Conservation (phyloP, 768 basidiomycete species). For the Mycena olivaceomarginata region DNA sequence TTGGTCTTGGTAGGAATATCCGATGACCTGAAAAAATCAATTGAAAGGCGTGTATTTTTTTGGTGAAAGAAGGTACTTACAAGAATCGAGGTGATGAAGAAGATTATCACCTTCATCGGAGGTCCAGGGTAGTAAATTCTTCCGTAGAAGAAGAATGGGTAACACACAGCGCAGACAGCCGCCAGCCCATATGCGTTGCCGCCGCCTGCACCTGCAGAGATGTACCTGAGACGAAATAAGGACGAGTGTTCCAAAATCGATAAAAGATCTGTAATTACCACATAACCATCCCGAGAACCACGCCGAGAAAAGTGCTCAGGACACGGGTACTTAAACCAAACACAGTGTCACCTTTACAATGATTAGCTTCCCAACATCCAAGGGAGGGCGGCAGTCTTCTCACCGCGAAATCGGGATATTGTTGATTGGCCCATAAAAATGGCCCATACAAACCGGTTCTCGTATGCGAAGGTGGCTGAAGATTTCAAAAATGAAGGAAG, state of each 20-base stretch:
- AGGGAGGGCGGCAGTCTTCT: background rate
- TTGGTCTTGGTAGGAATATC: slow-evolving; percentile 83
- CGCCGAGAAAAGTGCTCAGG: slow-evolving; percentile 79
- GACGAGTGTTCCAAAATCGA: background rate
- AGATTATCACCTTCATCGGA: slow-evolving; percentile 83
- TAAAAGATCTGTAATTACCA: slow-evolving; percentile 68
- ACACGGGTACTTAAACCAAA: slow-evolving; percentile 80
- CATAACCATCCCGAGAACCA: slow-evolving; percentile 76
- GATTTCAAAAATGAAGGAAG: slow-evolving; percentile 75
- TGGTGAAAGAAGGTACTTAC: slow-evolving; percentile 59
- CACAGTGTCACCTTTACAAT: slow-evolving; percentile 75
- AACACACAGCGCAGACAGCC: slow-evolving; percentile 79
- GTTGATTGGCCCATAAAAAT: slow-evolving; percentile 89
- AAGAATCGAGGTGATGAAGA: slow-evolving; percentile 77
- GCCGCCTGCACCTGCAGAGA: slow-evolving; percentile 74
- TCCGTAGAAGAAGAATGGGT: slow-evolving; percentile 84
- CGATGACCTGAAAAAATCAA: slow-evolving; percentile 69
- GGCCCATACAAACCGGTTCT: slow-evolving; percentile 82
- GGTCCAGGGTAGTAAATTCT: slow-evolving; percentile 84
- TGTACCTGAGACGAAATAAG: slow-evolving; percentile 69
- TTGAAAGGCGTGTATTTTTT: background rate
- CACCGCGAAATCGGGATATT: slow-evolving; percentile 74
- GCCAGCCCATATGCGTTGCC: slow-evolving; percentile 85
- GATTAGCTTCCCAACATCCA: background rate
- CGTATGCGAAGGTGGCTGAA: slow-evolving; percentile 77